Percentiles rank a stretch among this genome's conserved stretches.
These are phyloP conservation scores for Brachypodium distachyon DNA, from an alignment of 202 grass and related monocot species.

Conservation along the genomic window DNA sequence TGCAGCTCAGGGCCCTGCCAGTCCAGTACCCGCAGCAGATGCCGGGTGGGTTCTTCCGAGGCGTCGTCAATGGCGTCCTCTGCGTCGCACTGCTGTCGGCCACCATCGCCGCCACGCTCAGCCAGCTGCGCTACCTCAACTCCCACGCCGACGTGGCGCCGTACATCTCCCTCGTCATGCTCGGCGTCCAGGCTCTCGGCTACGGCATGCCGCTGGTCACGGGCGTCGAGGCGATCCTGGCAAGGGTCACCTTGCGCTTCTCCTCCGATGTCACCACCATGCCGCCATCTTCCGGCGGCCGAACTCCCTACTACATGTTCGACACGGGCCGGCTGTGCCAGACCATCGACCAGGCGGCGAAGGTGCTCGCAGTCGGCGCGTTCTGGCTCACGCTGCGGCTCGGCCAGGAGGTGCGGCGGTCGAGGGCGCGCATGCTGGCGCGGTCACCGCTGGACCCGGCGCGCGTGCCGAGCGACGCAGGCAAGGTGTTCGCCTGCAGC, in stretches of 20 bases:
- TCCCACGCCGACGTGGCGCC: constrained; percentile 22
- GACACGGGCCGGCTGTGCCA: constrained; percentile 12
- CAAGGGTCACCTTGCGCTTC: neutral
- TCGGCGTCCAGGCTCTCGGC: constrained; percentile 44
- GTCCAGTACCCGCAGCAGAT: constrained; percentile 14
- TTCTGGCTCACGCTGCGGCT: constrained; percentile 43
- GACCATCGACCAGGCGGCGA: constrained; percentile 38
- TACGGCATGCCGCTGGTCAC: constrained; percentile 38
- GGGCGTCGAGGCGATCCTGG: constrained; percentile 35
- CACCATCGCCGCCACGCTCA: constrained; percentile 17
- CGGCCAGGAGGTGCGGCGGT: constrained; percentile 46
- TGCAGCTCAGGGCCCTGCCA: constrained; percentile 23
- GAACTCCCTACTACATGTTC: neutral
- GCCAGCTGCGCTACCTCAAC: constrained; percentile 35
- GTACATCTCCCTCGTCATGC: constrained; percentile 51
- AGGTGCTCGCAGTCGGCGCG: constrained; percentile 28
- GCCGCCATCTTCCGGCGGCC: neutral
- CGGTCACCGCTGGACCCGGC: constrained; percentile 26
- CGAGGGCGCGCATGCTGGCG: constrained; percentile 27
- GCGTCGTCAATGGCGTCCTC: constrained; percentile 37
- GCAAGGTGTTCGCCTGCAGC: constrained; percentile 27
- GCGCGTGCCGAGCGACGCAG: constrained; percentile 42
- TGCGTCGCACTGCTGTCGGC: constrained; percentile 24
- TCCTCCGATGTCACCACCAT: neutral
- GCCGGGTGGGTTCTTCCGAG: constrained; percentile 24